A percentile compares a stretch with the other conserved stretches of the same genome.
phyloP scores from a whole-genome alignment of 2,329 filamentous ascomycete genomes.

The Clonostachys solani region DNA sequence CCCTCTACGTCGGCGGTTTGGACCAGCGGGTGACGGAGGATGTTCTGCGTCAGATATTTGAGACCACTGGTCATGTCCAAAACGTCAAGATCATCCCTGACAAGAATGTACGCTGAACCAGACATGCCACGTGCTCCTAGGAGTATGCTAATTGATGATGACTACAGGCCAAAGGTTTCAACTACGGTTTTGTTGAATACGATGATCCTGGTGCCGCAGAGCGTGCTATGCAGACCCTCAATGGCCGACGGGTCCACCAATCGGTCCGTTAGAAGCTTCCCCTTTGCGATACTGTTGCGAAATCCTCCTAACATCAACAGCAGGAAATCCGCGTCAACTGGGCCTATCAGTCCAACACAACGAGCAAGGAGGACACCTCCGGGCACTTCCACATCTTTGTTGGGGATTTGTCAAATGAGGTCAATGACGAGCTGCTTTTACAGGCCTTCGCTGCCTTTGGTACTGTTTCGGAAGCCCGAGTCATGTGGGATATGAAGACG shows the following conservation, averaged over 20 bases:
- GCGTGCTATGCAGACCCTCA: constrained; percentile 94
- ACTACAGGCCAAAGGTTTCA: constrained; percentile 85
- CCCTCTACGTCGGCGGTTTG: constrained; percentile 90
- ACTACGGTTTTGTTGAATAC: constrained; percentile 99
- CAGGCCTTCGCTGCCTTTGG: constrained; percentile 97
- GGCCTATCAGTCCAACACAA: constrained; percentile 96
- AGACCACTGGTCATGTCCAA: constrained; percentile 96
- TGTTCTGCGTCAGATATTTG: constrained; percentile 94
- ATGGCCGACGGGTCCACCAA: constrained; percentile 92
- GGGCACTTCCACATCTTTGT: constrained; percentile 99
- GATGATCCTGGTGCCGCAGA: constrained; percentile 96
- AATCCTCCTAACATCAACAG: constrained; percentile 11
- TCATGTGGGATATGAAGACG: constrained; percentile 99
- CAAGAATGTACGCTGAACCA: constrained; percentile 77
- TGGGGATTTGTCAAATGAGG: constrained; percentile 94
- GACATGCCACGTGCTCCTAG: background rate
- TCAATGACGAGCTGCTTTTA: constrained; percentile 91
- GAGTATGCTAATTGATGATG: constrained; percentile 3
- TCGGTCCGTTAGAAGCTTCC: constrained; percentile 56
- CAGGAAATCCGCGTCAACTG: constrained; percentile 99
- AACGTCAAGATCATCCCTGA: constrained; percentile 99
- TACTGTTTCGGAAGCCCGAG: constrained; percentile 91
- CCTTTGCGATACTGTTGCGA: background rate
- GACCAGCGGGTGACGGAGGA: constrained; percentile 96
- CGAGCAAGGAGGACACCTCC: constrained; percentile 94